Conservation (phyloP, 805 yeast species). For the Tetrapisispora fleetii region DNA sequence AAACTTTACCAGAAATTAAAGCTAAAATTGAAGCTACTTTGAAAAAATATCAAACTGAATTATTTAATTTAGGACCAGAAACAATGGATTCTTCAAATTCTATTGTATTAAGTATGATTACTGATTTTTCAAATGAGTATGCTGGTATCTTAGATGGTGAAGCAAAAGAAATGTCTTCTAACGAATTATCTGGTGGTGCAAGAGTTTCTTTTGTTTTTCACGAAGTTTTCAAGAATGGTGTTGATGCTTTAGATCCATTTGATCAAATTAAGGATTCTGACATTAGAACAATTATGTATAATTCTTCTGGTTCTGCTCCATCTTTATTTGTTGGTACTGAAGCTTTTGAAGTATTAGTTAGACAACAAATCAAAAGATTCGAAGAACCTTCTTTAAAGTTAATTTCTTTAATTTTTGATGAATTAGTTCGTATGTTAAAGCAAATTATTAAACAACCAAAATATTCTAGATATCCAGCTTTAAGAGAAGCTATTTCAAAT, state of each 20-base stretch:
- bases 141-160: conserved; percentile 87
- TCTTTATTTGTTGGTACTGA: conserved; percentile 94
- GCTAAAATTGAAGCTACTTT: conserved; percentile 77
- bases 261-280: conserved; percentile 94
- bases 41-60: conserved; percentile 74
- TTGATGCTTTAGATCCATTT: conserved; percentile 86
- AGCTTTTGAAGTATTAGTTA: conserved; percentile 91
- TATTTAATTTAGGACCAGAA: conserved; percentile 75
- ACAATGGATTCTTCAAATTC: conserved; percentile 83
- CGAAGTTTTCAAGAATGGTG: conserved; percentile 89
- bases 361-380: conserved; percentile 85
- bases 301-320: conserved; percentile 93
- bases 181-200: conserved; percentile 96
- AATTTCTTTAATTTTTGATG: conserved; percentile 85
- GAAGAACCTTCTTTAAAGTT: conserved; percentile 90
- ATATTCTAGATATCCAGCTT: conserved; percentile 80
- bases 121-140: conserved; percentile 87
- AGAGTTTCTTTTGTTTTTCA: conserved; percentile 95
- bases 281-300: conserved; percentile 93
- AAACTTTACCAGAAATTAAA: conserved; percentile 86
- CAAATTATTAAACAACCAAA: conserved; percentile 76
- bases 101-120: conserved; percentile 80
- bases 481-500: conserved; percentile 77
- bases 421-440: conserved; percentile 78
- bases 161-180: conserved; percentile 75